phyloP scores from a whole-genome alignment of 192 early-diverging fungal species.

The Backusella mclennaniae region DNA sequence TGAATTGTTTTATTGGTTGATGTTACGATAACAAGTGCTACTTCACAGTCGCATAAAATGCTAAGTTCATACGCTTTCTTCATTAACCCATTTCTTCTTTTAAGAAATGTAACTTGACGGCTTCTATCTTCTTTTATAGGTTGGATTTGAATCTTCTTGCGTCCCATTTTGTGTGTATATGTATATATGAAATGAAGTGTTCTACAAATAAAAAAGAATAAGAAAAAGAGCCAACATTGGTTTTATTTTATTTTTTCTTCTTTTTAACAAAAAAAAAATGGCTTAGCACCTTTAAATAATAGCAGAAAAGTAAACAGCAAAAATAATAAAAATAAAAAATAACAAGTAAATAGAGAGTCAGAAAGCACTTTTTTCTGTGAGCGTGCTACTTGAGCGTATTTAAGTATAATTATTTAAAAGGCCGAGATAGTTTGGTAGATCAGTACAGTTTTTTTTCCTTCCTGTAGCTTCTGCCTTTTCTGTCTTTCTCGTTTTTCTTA shows the following conservation, averaged over 20 bases:
- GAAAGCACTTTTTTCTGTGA: neutral
- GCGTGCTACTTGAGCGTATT: neutral
- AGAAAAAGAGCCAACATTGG: neutral
- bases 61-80: slow-evolving; percentile 96
- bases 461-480: neutral
- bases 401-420: neutral
- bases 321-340: neutral
- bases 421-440: neutral
- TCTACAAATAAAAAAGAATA: neutral
- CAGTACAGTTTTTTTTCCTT: neutral
- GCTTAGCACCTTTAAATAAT: neutral
- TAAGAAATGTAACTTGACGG: slow-evolving; percentile 89
- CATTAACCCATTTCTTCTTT: slow-evolving; percentile 89
- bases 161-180: slow-evolving; percentile 56
- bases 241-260: neutral
- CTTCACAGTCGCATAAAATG: slow-evolving; percentile 92
- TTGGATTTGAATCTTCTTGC: slow-evolving; percentile 94
- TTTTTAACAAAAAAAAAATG: neutral
- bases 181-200: neutral
- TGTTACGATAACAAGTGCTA: slow-evolving; percentile 90
- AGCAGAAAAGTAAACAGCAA: neutral
- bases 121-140: slow-evolving; percentile 88
- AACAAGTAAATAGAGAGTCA: neutral
- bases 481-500: neutral
- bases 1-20: slow-evolving; percentile 87